phyloP scores from a whole-genome alignment of 2,329 filamentous ascomycete species.

The Aspergillus sp. region DNA sequence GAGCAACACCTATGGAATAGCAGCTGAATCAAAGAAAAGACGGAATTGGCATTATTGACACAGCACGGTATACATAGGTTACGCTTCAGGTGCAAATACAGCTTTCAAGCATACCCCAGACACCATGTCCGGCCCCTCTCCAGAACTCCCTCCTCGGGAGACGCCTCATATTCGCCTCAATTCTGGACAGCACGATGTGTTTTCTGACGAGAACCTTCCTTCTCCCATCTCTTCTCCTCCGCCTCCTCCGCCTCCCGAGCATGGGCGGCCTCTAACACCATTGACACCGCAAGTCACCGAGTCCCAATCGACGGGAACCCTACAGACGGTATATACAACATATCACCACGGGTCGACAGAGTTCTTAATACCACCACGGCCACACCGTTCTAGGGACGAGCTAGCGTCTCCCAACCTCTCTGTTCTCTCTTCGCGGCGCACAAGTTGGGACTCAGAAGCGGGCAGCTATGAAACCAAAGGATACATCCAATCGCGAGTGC shows the following conservation, averaged over 20 bases:
- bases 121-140: slow-evolving; percentile 12
- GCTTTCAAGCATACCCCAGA: background rate
- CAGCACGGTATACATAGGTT: background rate
- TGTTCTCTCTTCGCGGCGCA: slow-evolving; percentile 58
- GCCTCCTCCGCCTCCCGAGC: slow-evolving; percentile 21
- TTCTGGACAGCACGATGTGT: slow-evolving; percentile 57
- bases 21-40: background rate
- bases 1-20: background rate
- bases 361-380: slow-evolving; percentile 42
- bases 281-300: slow-evolving; percentile 16
- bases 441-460: slow-evolving; percentile 64
- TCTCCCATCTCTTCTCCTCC: slow-evolving; percentile 11
- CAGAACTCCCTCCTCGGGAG: slow-evolving; percentile 5
- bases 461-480: slow-evolving; percentile 54
- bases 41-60: background rate
- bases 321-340: slow-evolving; percentile 47
- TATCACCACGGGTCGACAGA: slow-evolving; percentile 47
- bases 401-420: slow-evolving; percentile 51
- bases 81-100: background rate
- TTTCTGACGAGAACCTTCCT: slow-evolving; percentile 27
- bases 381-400: slow-evolving; percentile 51
- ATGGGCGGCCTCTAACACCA: slow-evolving; percentile 24
- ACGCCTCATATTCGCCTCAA: slow-evolving; percentile 65
- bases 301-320: slow-evolving; percentile 31
- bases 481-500: slow-evolving; percentile 49